Conservation (phyloP, 192 early-diverging fungal genomes). For the Entophlyctis luteolus region DNA sequence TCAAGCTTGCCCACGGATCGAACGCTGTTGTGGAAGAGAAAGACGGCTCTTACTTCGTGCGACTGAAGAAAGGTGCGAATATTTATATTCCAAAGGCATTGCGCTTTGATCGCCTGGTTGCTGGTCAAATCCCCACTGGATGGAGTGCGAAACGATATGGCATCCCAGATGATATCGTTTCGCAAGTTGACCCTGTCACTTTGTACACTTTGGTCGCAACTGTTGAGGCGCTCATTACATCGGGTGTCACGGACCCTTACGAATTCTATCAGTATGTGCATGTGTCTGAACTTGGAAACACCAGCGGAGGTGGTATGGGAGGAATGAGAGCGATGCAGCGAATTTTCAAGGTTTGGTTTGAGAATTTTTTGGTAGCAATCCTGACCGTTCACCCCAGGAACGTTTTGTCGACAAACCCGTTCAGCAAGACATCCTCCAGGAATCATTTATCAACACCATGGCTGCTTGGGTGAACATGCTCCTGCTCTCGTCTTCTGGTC, state of each 20-base stretch:
- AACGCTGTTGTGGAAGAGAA: slow-evolving; percentile 68
- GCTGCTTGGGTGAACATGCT: slow-evolving; percentile 97
- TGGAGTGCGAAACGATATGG: slow-evolving; percentile 91
- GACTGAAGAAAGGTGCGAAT: slow-evolving; percentile 80
- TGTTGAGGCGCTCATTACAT: slow-evolving; percentile 83
- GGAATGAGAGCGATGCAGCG: slow-evolving; percentile 74
- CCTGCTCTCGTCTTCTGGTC: slow-evolving; percentile 85
- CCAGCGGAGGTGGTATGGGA: slow-evolving; percentile 84
- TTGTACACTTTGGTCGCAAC: slow-evolving; percentile 86
- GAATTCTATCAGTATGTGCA: slow-evolving; percentile 96
- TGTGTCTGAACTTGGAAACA: slow-evolving; percentile 90
- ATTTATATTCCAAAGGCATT: slow-evolving; percentile 91
- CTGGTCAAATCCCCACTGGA: slow-evolving; percentile 91
- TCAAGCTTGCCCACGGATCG: slow-evolving; percentile 77
- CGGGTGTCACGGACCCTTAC: slow-evolving; percentile 93
- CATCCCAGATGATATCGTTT: slow-evolving; percentile 82
- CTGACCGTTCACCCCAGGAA: slow-evolving; percentile 33
- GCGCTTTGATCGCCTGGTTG: slow-evolving; percentile 81
- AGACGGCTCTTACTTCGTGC: slow-evolving; percentile 72
- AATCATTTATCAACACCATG: slow-evolving; percentile 94
- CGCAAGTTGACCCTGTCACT: slow-evolving; percentile 89
- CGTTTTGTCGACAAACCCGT: slow-evolving; percentile 77
- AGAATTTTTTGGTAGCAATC: background rate
- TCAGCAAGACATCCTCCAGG: slow-evolving; percentile 90
- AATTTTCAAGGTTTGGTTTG: slow-evolving; percentile 56